A percentile compares a stretch with the other conserved stretches of the same genome.
These are phyloP conservation scores for Trametes versicolor DNA, from an alignment of 1,284 basidiomycete species.

Conservation along the genomic window DNA sequence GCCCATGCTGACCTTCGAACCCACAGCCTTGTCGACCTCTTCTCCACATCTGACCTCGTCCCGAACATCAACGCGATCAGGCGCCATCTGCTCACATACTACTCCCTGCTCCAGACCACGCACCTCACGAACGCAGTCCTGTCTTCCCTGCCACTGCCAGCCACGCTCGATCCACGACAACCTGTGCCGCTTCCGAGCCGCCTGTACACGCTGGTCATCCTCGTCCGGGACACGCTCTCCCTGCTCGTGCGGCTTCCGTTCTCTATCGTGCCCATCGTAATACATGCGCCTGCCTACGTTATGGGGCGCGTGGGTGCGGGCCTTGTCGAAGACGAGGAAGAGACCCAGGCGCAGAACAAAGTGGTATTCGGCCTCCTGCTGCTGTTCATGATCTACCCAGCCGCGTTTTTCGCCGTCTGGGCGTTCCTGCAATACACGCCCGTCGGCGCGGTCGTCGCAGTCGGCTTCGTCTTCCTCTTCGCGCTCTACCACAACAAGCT, in stretches of 20 bases:
- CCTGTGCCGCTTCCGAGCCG: constrained; percentile 82
- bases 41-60: constrained; percentile 73
- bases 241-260: constrained; percentile 82
- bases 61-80: constrained; percentile 70
- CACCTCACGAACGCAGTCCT: constrained; percentile 86
- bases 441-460: constrained; percentile 52
- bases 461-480: constrained; percentile 70
- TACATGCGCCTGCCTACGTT: constrained; percentile 86
- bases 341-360: constrained; percentile 94
- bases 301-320: constrained; percentile 80
- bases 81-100: constrained; percentile 83
- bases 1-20: constrained; percentile 26
- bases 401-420: constrained; percentile 85
- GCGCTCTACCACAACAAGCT: constrained; percentile 84
- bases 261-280: constrained; percentile 84
- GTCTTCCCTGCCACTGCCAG: constrained; percentile 80
- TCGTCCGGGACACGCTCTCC: constrained; percentile 81
- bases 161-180: constrained; percentile 79
- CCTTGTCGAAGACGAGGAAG: constrained; percentile 87
- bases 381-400: constrained; percentile 81
- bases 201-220: constrained; percentile 78
- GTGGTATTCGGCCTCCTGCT: constrained; percentile 85
- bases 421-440: constrained; percentile 77
- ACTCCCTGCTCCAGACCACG: constrained; percentile 85
- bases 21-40: constrained; percentile 81